A percentile compares a stretch with the other conserved stretches of the same genome.
Evolutionary conservation across 495 filamentous ascomycete genomes (phyloP).

Genomic region (Ascobolus immersus): DNA sequence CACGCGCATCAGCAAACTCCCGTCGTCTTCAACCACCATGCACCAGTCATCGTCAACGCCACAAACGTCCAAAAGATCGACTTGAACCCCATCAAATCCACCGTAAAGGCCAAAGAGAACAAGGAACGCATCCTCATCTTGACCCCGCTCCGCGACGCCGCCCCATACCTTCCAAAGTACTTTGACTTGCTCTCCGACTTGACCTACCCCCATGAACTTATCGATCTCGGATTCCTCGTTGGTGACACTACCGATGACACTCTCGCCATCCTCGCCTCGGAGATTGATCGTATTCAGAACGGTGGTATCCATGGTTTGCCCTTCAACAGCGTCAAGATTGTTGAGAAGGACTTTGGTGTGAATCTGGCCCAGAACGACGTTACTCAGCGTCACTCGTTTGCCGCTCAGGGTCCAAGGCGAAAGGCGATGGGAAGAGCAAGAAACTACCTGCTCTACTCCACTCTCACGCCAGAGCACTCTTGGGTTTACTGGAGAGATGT

Average conservation of each 20-base stretch:
- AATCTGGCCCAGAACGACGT: constrained; percentile 42
- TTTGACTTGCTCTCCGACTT: constrained; percentile 80
- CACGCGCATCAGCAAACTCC: constrained; percentile 68
- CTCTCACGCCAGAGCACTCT: constrained; percentile 74
- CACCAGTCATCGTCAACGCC: constrained; percentile 58
- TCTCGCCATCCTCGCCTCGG: constrained; percentile 46
- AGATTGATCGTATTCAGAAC: constrained; percentile 72
- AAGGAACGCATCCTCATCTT: constrained; percentile 82
- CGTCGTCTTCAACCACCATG: constrained; percentile 85
- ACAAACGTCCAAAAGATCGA: constrained; percentile 52
- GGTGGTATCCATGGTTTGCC: constrained; percentile 30
- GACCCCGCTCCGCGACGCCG: constrained; percentile 79
- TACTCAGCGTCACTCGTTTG: constrained; percentile 59
- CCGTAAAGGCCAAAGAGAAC: constrained; percentile 46
- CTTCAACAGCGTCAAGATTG: constrained; percentile 58
- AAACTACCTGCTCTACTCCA: constrained; percentile 69
- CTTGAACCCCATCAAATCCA: constrained; percentile 67
- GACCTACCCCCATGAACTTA: constrained; percentile 82
- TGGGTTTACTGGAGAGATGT: constrained; percentile 99
- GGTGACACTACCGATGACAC: constrained; percentile 81
- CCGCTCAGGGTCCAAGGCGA: constrained; percentile 66
- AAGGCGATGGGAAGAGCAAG: constrained; percentile 74
- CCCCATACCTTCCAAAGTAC: constrained; percentile 54
- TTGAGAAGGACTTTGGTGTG: constrained; percentile 73
- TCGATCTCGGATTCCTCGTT: constrained; percentile 86